Evolutionary conservation across 2,329 filamentous ascomycete genomes (phyloP), one percentile per base, ranked within the genome.

Genomic region (Penicillium sp.): DNA sequence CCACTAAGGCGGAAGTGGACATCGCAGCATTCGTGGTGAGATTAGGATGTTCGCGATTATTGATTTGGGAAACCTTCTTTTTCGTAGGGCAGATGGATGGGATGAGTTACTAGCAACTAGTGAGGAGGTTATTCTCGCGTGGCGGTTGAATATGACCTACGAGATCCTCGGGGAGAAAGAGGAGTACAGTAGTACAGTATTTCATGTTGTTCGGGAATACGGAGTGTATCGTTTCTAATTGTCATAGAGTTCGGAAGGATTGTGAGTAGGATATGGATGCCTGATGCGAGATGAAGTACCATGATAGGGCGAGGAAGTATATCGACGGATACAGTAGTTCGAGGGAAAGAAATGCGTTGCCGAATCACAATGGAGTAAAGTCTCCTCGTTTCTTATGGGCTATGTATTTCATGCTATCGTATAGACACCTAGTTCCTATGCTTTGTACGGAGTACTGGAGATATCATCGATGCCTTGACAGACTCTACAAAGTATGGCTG

Each of bases 11-110:
- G 7, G 44, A 47, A 26, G 15, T 26, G 44, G 44, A 7, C 24
- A 24, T 51, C 19, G n/a, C 28, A 19, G 49, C n/a, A 22, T 35
- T 35, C 30, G n/a, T 15, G 49, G n/a, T 51, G 49, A 51, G 49
- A 51, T 51, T 51, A 35, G 49, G 49, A 51, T 51, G 49, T 33
- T 51, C 49, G 30, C 49, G n/a, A 51, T 51, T 51, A 51, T 51
- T 51, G 49, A 35, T 51, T 33, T 35, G 28, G 28, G 6, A 51
- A 49, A 30, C 45, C 26, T 49, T 28, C 17, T 49, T 49, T 49
- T 30, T 49, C 28, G 28, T 35, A 35, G 28, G 28, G 49, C 17
- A n/a, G 42, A 26, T 37, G 22, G 40, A 30, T 30, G 10, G 30
- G 30, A 28, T 28, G 6, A 6, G 28, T 28, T 33, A n/a, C n/a